Evolutionary conservation across 495 filamentous ascomycete species (phyloP).

Genomic region (Neurospora cerealis): DNA sequence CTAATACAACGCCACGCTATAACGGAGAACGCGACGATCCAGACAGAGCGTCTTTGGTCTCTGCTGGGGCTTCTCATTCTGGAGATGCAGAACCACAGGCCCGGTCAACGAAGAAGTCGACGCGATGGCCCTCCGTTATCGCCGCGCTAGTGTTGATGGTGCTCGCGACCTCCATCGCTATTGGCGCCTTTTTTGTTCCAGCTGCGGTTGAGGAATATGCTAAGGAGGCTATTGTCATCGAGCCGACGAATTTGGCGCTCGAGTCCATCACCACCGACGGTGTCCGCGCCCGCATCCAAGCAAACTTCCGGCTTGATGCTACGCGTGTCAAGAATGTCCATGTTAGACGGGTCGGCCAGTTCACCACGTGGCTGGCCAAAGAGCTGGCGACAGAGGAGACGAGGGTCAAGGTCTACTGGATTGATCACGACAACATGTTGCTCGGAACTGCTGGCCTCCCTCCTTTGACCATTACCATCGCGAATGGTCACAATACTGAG

Average conservation of each 20-base stretch:
- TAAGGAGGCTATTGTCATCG: slow-evolving; percentile 67
- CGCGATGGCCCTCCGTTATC: slow-evolving; percentile 37
- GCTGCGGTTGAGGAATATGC: slow-evolving; percentile 75
- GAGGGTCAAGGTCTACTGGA: slow-evolving; percentile 66
- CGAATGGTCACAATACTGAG: slow-evolving; percentile 63
- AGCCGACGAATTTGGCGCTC: slow-evolving; percentile 71
- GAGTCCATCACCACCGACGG: slow-evolving; percentile 71
- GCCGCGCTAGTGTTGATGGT: slow-evolving; percentile 32
- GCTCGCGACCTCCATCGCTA: slow-evolving; percentile 33
- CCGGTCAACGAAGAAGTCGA: slow-evolving; percentile 17
- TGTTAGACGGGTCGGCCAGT: slow-evolving; percentile 62
- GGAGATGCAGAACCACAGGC: slow-evolving; percentile 6
- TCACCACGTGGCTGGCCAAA: slow-evolving; percentile 72
- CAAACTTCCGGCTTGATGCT: slow-evolving; percentile 70
- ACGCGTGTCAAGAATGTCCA: slow-evolving; percentile 56
- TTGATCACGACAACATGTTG: slow-evolving; percentile 69
- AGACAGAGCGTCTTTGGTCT: slow-evolving; percentile 18
- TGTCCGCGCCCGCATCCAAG: slow-evolving; percentile 66
- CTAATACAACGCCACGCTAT: slow-evolving; percentile 32
- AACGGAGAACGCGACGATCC: slow-evolving; percentile 33
- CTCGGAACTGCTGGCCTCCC: slow-evolving; percentile 71
- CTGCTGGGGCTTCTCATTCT: slow-evolving; percentile 19
- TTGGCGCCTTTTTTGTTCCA: slow-evolving; percentile 70
- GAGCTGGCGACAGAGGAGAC: slow-evolving; percentile 61
- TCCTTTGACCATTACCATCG: slow-evolving; percentile 58